phyloP scores from a whole-genome alignment of 2,329 filamentous ascomycete species.

The Pseudogymnoascus sp. region DNA sequence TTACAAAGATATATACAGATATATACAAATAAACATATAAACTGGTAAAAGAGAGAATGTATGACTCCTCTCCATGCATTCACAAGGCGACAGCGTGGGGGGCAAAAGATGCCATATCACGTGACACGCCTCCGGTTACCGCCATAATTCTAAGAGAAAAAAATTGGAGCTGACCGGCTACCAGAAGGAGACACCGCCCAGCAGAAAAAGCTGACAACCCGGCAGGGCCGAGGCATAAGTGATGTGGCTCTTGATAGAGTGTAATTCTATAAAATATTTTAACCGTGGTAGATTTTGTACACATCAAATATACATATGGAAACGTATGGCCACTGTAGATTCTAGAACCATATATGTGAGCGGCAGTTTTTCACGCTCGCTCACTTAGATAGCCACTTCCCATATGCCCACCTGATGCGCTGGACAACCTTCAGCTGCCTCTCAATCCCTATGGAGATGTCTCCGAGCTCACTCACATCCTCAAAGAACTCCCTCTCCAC shows the following conservation, averaged over 20 bases:
- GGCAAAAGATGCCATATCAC: not conserved
- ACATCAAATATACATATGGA: not conserved
- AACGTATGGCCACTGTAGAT: not conserved
- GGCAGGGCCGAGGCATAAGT: too few species aligned
- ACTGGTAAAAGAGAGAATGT: not conserved
- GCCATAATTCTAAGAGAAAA: not conserved
- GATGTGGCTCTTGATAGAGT: not conserved
- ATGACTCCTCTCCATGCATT: constrained; percentile 2
- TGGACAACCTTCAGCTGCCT: constrained; percentile 72
- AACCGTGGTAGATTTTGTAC: not conserved
- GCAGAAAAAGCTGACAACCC: not conserved
- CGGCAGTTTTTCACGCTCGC: not conserved
- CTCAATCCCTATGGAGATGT: constrained; percentile 67
- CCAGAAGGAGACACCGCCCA: not conserved
- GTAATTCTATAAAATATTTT: too few species aligned
- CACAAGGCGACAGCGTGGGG: not conserved
- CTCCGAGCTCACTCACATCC: constrained; percentile 77
- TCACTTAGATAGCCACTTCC: constrained; percentile 52
- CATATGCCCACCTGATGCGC: constrained; percentile 85
- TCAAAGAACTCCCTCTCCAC: constrained; percentile 79
- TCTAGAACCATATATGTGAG: not conserved
- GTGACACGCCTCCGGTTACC: not conserved
- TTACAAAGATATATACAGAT: constrained; percentile 12
- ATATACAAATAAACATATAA: not conserved
- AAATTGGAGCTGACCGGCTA: not conserved